Percentiles rank a stretch among this genome's conserved stretches.
phyloP scores from a whole-genome alignment of 345 rosid genomes.

The Turritis glabra region DNA sequence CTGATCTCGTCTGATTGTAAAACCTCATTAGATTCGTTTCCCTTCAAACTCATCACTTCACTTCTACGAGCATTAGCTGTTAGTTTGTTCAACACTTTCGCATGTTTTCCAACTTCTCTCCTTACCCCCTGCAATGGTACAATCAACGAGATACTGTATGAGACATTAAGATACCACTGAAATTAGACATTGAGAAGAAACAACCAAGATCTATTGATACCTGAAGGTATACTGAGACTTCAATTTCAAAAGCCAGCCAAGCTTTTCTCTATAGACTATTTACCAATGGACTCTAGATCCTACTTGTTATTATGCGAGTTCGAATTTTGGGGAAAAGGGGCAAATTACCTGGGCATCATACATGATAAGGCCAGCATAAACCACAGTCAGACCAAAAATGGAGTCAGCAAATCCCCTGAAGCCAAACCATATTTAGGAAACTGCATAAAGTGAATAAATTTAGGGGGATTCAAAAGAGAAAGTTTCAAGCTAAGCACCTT shows the following conservation, averaged over 20 bases:
- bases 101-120: conserved; percentile 95
- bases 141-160: neutral
- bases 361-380: conserved; percentile 87
- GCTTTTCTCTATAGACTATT: neutral
- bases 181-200: neutral
- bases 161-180: neutral
- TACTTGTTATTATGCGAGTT: conserved; percentile 18
- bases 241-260: neutral
- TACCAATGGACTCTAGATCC: neutral
- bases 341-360: conserved; percentile 78
- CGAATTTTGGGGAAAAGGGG: neutral
- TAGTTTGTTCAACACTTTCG: conserved; percentile 57
- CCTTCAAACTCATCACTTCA: conserved; percentile 31
- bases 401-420: conserved; percentile 88
- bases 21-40: conserved; percentile 1
- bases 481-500: conserved; percentile 46
- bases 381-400: conserved; percentile 68
- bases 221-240: neutral
- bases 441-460: neutral
- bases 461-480: neutral
- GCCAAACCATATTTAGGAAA: neutral
- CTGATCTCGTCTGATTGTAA: conserved; percentile 28
- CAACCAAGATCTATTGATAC: neutral
- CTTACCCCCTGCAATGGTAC: conserved; percentile 66
- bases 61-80: conserved; percentile 27